Evolutionary conservation across 78 protist genomes (phyloP), one percentile per base, ranked within the genome.

Genomic region (Dictyostelium firmibasis): DNA sequence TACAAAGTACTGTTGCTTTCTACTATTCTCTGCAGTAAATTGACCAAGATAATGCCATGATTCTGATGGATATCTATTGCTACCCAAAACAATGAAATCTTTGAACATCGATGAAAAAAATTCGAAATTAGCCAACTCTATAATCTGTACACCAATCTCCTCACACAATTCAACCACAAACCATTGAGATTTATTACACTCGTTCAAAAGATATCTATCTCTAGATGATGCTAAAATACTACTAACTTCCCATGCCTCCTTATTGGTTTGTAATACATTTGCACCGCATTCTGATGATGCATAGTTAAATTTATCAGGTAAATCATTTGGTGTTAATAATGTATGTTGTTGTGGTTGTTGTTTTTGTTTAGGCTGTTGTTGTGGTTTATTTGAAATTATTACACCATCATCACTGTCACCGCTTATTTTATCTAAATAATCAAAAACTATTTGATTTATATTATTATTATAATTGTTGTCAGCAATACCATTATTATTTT

Each of bases 281-380:
- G 97, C 97, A 27, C 97, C 97, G 87, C 97, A 94, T 31, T 94
- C 97, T 43, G 91, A 76, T 29, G 92, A 76, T 23, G 97, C 97
- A 76, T 85, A 94, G 29, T 94, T 94, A 23, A 84, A 92, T 62
- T 86, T 64, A 77, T 92, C 92, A 4, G 91, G 96, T 74, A 88
- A 47, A 69, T 81, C 94, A 41, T 89, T 81, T 69, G 94, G 94
- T 81, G 77, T 84, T 43, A 67, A 41, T 25, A 23, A 18, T 11
- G 27, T 36, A 36, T 75, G 81, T 33, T 75, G 53, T 75, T 75
- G 53, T 75, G 9, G 13, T 14, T 74, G 50, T 16, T 69, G 38
- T 75, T 75, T 27, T 31, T 75, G 16, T 36, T 31, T 14, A 9
- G 13, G 36, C 36, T 75, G 53, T 33, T 75, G 27, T 75, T 75